Evolutionary conservation across 768 basidiomycete species (phyloP).

Genomic region (Hydnum rufescens): DNA sequence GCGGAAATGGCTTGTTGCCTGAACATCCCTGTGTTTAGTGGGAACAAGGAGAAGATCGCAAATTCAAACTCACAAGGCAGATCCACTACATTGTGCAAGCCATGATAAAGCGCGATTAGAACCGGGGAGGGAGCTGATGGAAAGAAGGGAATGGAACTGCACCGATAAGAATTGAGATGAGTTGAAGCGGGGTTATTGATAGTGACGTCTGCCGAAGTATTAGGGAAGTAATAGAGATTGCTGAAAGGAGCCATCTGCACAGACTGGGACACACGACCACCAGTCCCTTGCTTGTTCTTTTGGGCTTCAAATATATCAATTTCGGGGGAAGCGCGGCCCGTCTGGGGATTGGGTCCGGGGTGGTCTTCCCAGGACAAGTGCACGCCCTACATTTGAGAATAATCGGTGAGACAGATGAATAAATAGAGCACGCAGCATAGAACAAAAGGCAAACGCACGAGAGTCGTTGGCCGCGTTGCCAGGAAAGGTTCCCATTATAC

Average conservation of each 20-base stretch:
- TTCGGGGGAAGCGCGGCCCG: slow-evolving; percentile 59
- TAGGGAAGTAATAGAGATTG: slow-evolving; percentile 24
- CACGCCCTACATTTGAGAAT: slow-evolving; percentile 27
- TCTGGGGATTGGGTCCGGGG: slow-evolving; percentile 37
- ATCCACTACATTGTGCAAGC: not conserved
- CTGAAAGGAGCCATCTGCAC: slow-evolving; percentile 50
- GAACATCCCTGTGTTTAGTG: not conserved
- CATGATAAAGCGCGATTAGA: not conserved
- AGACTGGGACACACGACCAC: slow-evolving; percentile 36
- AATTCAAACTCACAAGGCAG: not conserved
- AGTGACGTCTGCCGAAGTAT: slow-evolving; percentile 16
- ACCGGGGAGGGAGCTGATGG: not conserved
- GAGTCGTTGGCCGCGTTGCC: slow-evolving; percentile 63
- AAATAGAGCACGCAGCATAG: slow-evolving; percentile 2
- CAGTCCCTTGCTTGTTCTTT: slow-evolving; percentile 28
- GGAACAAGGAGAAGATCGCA: not conserved
- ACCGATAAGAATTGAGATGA: slow-evolving; percentile 35
- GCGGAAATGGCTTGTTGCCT: slow-evolving; percentile 1
- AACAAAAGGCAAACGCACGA: slow-evolving; percentile 27
- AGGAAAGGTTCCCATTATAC: slow-evolving; percentile 34
- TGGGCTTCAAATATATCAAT: slow-evolving; percentile 71
- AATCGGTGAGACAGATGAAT: not conserved
- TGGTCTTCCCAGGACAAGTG: slow-evolving; percentile 62
- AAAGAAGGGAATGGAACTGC: not conserved
- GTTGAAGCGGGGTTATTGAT: slow-evolving; percentile 37